Percentiles rank a stretch among this genome's conserved stretches.
These are phyloP conservation scores for Lathyrus oleraceus DNA, from an alignment of 306 rosid species.

Conservation along the genomic window DNA sequence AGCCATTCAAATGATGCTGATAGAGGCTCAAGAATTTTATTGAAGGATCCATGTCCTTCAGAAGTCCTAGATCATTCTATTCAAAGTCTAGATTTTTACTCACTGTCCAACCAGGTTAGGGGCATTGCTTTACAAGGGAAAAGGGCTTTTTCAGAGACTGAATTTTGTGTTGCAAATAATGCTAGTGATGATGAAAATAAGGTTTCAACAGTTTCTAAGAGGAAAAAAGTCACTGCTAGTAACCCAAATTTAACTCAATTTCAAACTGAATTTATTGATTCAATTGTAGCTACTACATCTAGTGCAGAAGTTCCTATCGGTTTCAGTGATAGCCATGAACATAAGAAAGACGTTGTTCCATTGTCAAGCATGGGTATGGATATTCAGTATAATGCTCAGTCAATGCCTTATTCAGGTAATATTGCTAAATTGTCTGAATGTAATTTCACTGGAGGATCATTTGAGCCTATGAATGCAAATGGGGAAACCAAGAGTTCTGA, in stretches of 20 bases:
- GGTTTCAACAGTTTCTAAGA: conserved; percentile 38
- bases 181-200: conserved; percentile 33
- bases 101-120: conserved; percentile 36
- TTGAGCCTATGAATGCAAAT: conserved; percentile 38
- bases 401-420: conserved; percentile 45
- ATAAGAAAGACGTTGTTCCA: conserved; percentile 40
- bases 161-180: conserved; percentile 36
- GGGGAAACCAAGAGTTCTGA: conserved; percentile 38
- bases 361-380: conserved; percentile 37
- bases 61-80: conserved; percentile 45
- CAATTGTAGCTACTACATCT: conserved; percentile 41
- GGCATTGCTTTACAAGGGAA: conserved; percentile 36
- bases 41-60: conserved; percentile 41
- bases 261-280: conserved; percentile 43
- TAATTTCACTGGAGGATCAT: conserved; percentile 41
- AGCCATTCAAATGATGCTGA: conserved; percentile 37
- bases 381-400: conserved; percentile 31
- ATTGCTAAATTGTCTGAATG: conserved; percentile 35
- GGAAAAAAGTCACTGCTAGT: conserved; percentile 46
- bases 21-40: conserved; percentile 35
- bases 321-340: conserved; percentile 40
- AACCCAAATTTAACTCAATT: conserved; percentile 29
- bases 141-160: conserved; percentile 40
- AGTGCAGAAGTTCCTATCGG: conserved; percentile 41
- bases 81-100: conserved; percentile 47